These are phyloP conservation scores for Stemphylium vesicarium DNA, from an alignment of 2,329 filamentous ascomycete species.

Conservation along the genomic window DNA sequence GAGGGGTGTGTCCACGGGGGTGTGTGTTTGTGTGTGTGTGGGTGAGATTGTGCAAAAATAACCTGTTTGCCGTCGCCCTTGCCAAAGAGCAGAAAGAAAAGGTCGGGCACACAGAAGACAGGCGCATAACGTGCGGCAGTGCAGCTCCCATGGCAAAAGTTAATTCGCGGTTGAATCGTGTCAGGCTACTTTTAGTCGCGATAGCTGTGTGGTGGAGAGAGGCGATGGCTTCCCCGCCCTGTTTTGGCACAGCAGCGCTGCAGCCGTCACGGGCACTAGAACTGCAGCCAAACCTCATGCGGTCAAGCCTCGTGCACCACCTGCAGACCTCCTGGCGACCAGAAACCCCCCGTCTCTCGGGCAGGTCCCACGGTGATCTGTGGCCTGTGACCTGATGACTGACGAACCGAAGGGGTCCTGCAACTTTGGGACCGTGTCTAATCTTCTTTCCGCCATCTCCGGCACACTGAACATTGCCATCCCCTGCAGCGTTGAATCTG, in stretches of 20 bases:
- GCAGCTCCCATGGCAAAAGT: too few relatives aligned
- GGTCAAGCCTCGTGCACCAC: slow-evolving; percentile 19
- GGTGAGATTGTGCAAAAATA: neutral
- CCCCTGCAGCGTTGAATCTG: slow-evolving; percentile 16
- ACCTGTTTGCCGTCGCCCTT: neutral
- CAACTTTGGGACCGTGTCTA: slow-evolving; percentile 18
- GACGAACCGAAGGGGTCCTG: slow-evolving; percentile 21
- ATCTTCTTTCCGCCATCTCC: slow-evolving; percentile 20
- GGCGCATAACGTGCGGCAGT: neutral
- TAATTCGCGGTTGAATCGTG: neutral
- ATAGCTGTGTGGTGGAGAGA: slow-evolving; percentile 8
- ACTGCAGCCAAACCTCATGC: slow-evolving; percentile 12
- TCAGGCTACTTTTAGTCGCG: slow-evolving; percentile 2
- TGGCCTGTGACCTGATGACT: slow-evolving; percentile 30
- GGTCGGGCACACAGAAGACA: neutral
- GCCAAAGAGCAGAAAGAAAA: neutral
- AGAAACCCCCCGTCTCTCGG: slow-evolving; percentile 24
- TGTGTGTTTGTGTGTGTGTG: neutral
- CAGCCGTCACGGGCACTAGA: slow-evolving; percentile 30
- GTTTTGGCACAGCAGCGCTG: slow-evolving; percentile 10
- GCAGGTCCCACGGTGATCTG: slow-evolving; percentile 24
- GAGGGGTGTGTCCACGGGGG: neutral
- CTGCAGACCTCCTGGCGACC: slow-evolving; percentile 30
- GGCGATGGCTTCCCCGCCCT: slow-evolving; percentile 25
- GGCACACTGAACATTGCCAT: slow-evolving; percentile 18